Conservation (phyloP, 2,329 filamentous ascomycete genomes). For the Arthrobotrys megalospora region DNA sequence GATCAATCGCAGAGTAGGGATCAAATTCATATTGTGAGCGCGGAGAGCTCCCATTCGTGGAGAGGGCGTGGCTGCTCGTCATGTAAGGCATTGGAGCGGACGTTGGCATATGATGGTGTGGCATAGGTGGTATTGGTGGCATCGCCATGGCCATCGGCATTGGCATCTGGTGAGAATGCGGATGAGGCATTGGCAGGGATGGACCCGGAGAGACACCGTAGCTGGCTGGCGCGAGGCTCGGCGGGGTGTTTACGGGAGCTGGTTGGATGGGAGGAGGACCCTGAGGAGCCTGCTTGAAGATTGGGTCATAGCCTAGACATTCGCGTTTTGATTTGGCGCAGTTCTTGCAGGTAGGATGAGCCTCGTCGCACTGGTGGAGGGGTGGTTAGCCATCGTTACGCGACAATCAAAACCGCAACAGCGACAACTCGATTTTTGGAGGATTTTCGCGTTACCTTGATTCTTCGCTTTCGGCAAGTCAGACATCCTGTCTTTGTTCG, state of each 20-base stretch:
- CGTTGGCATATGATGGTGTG: constrained; percentile 62
- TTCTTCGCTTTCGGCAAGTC: constrained; percentile 77
- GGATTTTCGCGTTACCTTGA: constrained; percentile 75
- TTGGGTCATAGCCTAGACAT: constrained; percentile 87
- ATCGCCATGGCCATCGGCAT: constrained; percentile 64
- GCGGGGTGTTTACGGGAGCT: constrained; percentile 71
- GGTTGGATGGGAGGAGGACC: constrained; percentile 81
- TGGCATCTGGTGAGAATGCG: constrained; percentile 65
- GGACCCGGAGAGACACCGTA: constrained; percentile 66
- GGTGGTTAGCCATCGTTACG: constrained; percentile 61
- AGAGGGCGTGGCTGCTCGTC: constrained; percentile 63
- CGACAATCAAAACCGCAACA: constrained; percentile 59
- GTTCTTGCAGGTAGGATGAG: constrained; percentile 90
- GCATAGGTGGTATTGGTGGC: constrained; percentile 65
- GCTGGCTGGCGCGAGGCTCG: constrained; percentile 65
- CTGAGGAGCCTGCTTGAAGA: constrained; percentile 81
- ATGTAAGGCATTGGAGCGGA: constrained; percentile 57
- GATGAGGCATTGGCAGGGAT: constrained; percentile 60
- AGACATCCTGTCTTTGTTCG: constrained; percentile 82
- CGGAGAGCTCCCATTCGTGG: constrained; percentile 69
- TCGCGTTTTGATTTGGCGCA: constrained; percentile 91
- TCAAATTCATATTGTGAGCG: constrained; percentile 71
- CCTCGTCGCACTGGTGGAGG: constrained; percentile 88
- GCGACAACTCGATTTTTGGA: constrained; percentile 63
- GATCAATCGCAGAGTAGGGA: constrained; percentile 76